Base-by-base conservation (phyloP, 2,329 filamentous ascomycete species). In the Pseudogymnoascus verrucosus region DNA sequence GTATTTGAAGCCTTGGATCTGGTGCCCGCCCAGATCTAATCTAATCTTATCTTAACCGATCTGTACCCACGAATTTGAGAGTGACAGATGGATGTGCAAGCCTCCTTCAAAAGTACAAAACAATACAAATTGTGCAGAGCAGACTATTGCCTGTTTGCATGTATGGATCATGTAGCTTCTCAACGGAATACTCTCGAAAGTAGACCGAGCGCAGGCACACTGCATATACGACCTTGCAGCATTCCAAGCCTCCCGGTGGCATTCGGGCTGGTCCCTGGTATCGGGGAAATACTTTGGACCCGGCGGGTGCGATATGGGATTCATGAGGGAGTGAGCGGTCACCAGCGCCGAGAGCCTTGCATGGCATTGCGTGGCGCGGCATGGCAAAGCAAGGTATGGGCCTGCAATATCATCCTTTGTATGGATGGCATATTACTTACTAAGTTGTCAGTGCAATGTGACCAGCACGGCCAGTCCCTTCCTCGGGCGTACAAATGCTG, bases 251-350 rank as follows among this genome's bases (percentile, higher is more conserved):
- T 54, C 47, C 26, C n/a, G 8, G 26, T 54, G 47, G 47, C 47
- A 54, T 54, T 54, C 47, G 47, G n/a, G 47, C n/a, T 54, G 47
- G 47, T 54, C 47, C 47, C 47, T 54, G 47, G 47, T 54, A 31
- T 54, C 47, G 47, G 47, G 47, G 26, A 54, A 31, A 54, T 54
- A 54, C 47, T 31, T 28, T 54, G 23, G 23, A 16, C 47, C 47
- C 23, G 44, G 44, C 23, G 47, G 23, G 23, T 7, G 47, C 26
- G 26, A 14, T 54, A 54, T 54, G 47, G 47, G 47, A 54, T 54
- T 31, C 47, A 31, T 16, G 47, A 54, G 44, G 8, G 31, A 6
- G 47, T 54, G 47, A 54, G 26, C 47, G 11, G 47, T 54, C 47
- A 54, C 47, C 47, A 54, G 26, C 44, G 26, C 12, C 8, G 8